Percentiles rank a stretch among this genome's conserved stretches.
Conservation (phyloP, 306 rosid species). For the Myrica gale region DNA sequence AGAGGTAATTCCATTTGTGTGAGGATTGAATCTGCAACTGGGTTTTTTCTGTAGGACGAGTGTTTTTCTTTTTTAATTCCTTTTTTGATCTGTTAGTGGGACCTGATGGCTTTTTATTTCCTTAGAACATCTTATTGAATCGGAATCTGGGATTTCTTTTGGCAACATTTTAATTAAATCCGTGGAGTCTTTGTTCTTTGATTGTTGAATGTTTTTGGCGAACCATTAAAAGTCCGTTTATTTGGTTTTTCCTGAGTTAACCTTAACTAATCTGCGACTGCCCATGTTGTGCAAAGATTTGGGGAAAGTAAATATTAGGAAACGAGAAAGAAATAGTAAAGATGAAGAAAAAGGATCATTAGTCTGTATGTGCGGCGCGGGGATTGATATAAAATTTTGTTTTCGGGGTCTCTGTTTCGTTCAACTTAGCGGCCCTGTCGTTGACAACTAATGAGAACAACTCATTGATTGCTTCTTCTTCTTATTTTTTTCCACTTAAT, state of each 20-base stretch:
- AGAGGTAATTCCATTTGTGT: conserved; percentile 24
- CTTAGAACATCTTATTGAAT: too few relatives aligned
- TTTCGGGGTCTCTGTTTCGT: not conserved
- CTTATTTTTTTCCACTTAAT: too few relatives aligned
- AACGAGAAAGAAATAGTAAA: not conserved
- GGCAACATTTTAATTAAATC: too few relatives aligned
- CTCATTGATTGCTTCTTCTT: not conserved
- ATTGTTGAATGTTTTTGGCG: too few relatives aligned
- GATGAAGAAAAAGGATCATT: not conserved
- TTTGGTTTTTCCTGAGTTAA: too few relatives aligned
- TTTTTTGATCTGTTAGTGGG: not conserved
- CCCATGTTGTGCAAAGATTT: too few relatives aligned
- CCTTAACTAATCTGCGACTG: too few relatives aligned
- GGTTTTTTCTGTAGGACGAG: not conserved
- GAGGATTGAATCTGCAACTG: not conserved
- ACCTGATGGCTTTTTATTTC: not conserved
- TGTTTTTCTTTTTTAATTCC: not conserved
- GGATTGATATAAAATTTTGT: not conserved
- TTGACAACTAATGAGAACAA: not conserved
- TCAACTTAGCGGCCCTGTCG: not conserved
- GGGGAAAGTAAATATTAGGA: not conserved
- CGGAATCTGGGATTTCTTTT: too few relatives aligned
- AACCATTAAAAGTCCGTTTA: too few relatives aligned
- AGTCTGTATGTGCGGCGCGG: not conserved
- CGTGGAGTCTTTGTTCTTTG: too few relatives aligned